phyloP scores from a whole-genome alignment of 2,329 filamentous ascomycete species.

The Nakataea oryzae region DNA sequence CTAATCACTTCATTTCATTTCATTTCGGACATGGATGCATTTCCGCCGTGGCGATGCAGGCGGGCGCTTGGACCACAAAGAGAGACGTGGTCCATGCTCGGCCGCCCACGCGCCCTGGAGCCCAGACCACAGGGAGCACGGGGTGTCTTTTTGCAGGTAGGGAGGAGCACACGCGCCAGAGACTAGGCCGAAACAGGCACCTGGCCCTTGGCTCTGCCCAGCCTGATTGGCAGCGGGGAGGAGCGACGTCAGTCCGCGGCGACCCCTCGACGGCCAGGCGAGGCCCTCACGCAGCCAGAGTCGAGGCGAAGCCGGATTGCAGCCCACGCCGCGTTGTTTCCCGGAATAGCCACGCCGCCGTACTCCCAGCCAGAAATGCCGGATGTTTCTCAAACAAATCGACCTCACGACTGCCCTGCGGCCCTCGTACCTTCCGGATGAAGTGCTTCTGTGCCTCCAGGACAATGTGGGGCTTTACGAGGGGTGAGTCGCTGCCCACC shows the following conservation, averaged over 20 bases:
- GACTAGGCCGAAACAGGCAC: neutral
- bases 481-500: constrained; percentile 53
- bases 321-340: neutral
- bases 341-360: neutral
- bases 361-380: constrained; percentile 32
- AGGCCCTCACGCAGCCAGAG: neutral
- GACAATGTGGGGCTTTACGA: constrained; percentile 96
- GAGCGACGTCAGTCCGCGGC: neutral
- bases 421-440: constrained; percentile 84
- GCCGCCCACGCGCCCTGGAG: neutral
- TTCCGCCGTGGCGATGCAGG: neutral
- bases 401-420: constrained; percentile 94
- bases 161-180: neutral
- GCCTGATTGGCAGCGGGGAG: neutral
- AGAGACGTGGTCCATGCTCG: neutral
- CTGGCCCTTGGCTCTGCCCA: neutral
- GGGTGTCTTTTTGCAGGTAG: too few species aligned
- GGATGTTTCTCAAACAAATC: constrained; percentile 94
- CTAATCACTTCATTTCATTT: too few species aligned
- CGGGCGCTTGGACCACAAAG: neutral
- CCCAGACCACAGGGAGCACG: too few species aligned
- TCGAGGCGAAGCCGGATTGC: neutral
- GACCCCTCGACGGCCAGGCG: neutral
- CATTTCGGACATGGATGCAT: neutral
- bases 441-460: constrained; percentile 91